Base-by-base conservation (phyloP, 805 yeast species). In the Pichia cephalocereana region DNA sequence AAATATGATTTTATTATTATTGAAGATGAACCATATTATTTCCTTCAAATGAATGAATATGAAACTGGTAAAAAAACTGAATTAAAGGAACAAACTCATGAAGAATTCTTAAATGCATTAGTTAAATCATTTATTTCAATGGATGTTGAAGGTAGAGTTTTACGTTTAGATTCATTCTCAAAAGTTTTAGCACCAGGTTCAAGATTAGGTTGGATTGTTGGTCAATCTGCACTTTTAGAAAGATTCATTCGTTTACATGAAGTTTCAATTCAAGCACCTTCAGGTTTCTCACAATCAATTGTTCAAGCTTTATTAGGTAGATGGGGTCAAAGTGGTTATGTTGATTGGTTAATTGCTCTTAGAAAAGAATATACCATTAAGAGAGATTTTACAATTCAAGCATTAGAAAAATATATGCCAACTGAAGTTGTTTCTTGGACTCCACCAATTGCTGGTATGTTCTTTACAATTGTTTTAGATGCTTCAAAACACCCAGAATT, bases 21-120 rank as follows among this genome's bases (percentile, higher is more conserved):
- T 46, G 99, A 91, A 71, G 99, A 91, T 66, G 99, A 93, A 70
- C 99, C 99, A 47, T 91, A 91, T 79, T 91, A 87, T 74, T 91
- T 88, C 73, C 72, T 91, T 64, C 99, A 91, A 70, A 88, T 91
- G 95, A 91, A 85, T 51, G 63, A 75, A 44, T 93, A 87, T 72
- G 56, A 61, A 27, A 79, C 77, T 49, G 69, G 75, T 52, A 59
- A 58, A 26, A 51, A 59, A 11, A 52, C 69, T 15, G 56, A 52
- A 27, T 54, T 56, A n/a, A 41, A 52, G 26, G 48, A 56, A 14
- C 63, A 57, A 40, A 55, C 71, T 44, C 93, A 83, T 62, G 80
- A 83, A 31, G 82, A 77, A 53, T 85, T 89, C 66, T 51, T 86
- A 51, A 62, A 71, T 46, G 76, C 83, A 4, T 70, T 89, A 61